phyloP scores from a whole-genome alignment of 768 basidiomycete genomes.

The Leccinum boreale region DNA sequence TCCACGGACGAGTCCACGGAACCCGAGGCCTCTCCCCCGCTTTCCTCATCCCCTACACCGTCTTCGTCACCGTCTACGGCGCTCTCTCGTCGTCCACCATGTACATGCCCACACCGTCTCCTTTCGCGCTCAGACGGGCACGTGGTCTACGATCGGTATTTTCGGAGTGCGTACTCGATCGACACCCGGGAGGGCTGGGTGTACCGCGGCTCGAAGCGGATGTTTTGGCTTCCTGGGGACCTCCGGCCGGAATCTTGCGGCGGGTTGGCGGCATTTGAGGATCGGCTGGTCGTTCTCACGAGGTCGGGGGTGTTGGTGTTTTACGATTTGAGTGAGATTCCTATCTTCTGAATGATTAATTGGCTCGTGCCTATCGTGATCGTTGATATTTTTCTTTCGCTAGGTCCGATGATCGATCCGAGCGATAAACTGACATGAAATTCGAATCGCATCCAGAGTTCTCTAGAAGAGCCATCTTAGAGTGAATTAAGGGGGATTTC shows the following conservation, averaged over 20 bases:
- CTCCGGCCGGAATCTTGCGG: conserved; percentile 7
- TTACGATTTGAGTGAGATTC: conserved; percentile 16
- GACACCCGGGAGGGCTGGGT: conserved; percentile 15
- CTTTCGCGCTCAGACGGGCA: conserved; percentile 10
- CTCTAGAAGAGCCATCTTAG: neutral
- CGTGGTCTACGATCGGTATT: conserved; percentile 12
- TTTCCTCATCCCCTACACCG: neutral
- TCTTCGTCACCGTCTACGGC: neutral
- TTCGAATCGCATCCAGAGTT: neutral
- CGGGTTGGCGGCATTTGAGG: conserved; percentile 7
- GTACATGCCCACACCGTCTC: conserved; percentile 7
- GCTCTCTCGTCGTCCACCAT: neutral
- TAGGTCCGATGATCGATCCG: neutral
- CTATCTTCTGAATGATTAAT: neutral
- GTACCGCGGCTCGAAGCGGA: conserved; percentile 8
- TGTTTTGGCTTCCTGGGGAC: conserved; percentile 19
- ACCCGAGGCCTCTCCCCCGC: neutral
- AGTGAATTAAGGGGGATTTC: neutral
- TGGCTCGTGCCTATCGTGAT: neutral
- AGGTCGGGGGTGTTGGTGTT: neutral
- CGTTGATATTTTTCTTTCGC: neutral
- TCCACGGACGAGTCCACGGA: neutral
- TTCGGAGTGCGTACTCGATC: conserved; percentile 14
- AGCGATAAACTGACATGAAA: neutral
- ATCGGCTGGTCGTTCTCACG: conserved; percentile 8